Base-by-base conservation (phyloP, 1,139 yeast species). In the Kodamaea derodonti region DNA sequence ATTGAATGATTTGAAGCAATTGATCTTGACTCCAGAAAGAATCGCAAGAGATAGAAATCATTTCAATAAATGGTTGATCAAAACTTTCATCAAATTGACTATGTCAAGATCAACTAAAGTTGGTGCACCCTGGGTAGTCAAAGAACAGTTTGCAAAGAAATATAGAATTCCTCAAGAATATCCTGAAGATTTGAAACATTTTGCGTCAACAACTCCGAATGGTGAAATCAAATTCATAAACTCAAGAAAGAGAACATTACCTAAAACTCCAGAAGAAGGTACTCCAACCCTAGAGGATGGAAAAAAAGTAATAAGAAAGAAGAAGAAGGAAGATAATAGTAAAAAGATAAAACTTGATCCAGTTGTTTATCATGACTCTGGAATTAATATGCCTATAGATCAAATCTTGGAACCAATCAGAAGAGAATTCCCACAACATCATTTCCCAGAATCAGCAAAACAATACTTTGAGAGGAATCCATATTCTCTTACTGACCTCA, bases 71-170 rank as follows among this genome's bases (percentile, higher is more conserved):
- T 83, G 92, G 76, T 72, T 85, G 39, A 83, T 92, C 27, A 84
- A 90, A 56, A 85, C 96, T 0, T 92, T 92, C 49, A 77, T 92
- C 50, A 90, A 90, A 52, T 74, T 88, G 48, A 80, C 95, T 4
- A 78, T 92, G 48, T 72, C 86, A 3, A 75, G 96, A 47, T 86
- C 92, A 4, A 75, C 82, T 39, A 84, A 84, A 68, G 72, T 83
- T 29, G 97, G 97, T 2, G 95, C 97, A 2, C 97, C 98, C 1
- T 92, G 97, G 97, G 80, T 92, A 14, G 95, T 92, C n/a, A 84
- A 84, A 54, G 79, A 77, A 23, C 80, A 81, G 46, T 87, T 78
- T 54, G 84, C 84, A 2, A 68, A 65, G 40, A 71, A 70, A 43
- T 80, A 76, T 51, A 62, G 82, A 47, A 79, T 80, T 9, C 72